These are phyloP conservation scores for Gossypium sturtianum DNA, from an alignment of 345 rosid genomes.

Conservation along the genomic window DNA sequence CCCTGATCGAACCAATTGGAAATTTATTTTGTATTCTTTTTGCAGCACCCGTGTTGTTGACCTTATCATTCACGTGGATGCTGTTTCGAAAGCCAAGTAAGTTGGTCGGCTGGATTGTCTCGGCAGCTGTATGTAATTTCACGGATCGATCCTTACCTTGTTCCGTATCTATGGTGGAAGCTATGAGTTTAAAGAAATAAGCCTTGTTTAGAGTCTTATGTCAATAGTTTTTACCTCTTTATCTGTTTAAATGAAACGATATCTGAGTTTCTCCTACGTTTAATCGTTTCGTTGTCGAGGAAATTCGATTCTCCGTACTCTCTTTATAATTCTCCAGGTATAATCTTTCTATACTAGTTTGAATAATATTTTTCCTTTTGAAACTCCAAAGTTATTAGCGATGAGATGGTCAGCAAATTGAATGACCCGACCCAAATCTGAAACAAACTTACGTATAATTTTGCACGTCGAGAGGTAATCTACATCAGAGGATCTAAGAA, in stretches of 20 bases:
- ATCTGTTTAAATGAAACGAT: background rate
- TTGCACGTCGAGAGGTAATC: no score
- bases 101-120: background rate
- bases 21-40: background rate
- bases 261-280: background rate
- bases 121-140: background rate
- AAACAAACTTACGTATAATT: no score
- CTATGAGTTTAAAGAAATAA: background rate
- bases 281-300: background rate
- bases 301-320: background rate
- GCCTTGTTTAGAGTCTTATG: background rate
- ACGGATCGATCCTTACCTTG: background rate
- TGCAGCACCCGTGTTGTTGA: conserved; percentile 67
- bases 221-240: background rate
- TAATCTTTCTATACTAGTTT: background rate
- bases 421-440: no score
- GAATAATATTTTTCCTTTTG: background rate
- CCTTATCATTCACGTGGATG: conserved; percentile 39
- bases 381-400: no score
- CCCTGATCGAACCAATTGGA: background rate
- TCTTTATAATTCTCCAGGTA: background rate
- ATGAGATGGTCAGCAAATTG: no score
- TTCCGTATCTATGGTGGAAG: background rate
- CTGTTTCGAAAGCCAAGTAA: conserved; percentile 22
- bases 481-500: background rate